Percentiles rank a stretch among this genome's conserved stretches.
Evolutionary conservation across 495 filamentous ascomycete species (phyloP).

Genomic region (Beverwykella pulmonaria): DNA sequence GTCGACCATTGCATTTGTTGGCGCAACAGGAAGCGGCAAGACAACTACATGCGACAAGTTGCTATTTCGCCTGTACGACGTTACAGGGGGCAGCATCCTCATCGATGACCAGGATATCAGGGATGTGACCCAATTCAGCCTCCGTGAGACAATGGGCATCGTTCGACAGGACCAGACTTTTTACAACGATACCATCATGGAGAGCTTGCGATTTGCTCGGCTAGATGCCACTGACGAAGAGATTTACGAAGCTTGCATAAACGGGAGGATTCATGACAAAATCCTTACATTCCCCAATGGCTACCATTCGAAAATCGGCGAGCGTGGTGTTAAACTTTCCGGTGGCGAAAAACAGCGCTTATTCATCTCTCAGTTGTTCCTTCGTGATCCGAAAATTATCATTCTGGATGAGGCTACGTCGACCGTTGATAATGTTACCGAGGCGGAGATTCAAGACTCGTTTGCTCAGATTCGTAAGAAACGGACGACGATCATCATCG

Average conservation of each 20-base stretch:
- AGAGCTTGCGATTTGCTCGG: constrained; percentile 71
- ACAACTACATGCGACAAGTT: constrained; percentile 71
- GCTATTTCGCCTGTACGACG: constrained; percentile 69
- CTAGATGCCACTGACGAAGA: constrained; percentile 55
- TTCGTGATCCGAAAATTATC: constrained; percentile 55
- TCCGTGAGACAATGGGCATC: constrained; percentile 70
- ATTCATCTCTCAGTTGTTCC: constrained; percentile 68
- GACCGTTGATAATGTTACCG: constrained; percentile 62
- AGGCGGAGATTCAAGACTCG: constrained; percentile 71
- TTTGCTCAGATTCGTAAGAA: constrained; percentile 47
- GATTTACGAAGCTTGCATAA: constrained; percentile 69
- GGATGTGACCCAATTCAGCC: constrained; percentile 65
- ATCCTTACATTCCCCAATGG: constrained; percentile 55
- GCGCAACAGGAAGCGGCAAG: constrained; percentile 75
- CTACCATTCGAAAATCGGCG: constrained; percentile 64
- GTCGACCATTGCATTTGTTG: constrained; percentile 74
- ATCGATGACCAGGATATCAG: constrained; percentile 77
- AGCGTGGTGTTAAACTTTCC: constrained; percentile 68
- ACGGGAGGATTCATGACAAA: constrained; percentile 53
- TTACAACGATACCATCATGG: constrained; percentile 73
- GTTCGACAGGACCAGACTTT: constrained; percentile 69
- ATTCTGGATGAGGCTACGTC: constrained; percentile 61
- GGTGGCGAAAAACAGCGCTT: constrained; percentile 76
- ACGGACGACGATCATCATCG: constrained; percentile 47
- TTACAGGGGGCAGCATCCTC: constrained; percentile 61